phyloP scores from a whole-genome alignment of 306 rosid genomes.

The Urtica urens region DNA sequence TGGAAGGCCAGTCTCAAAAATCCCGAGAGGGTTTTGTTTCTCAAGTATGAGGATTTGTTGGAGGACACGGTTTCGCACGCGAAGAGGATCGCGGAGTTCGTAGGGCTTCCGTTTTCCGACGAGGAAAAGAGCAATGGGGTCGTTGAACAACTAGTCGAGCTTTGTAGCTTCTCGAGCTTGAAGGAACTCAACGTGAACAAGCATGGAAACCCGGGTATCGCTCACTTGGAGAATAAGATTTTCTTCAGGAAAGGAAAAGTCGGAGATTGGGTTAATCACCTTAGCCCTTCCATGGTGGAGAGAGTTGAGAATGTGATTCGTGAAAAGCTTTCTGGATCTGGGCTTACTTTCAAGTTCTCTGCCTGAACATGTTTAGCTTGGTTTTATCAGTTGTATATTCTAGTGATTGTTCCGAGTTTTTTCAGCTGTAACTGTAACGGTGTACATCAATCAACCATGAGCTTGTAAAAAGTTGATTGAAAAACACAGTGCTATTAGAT shows the following conservation, averaged over 20 bases:
- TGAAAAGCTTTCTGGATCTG: not conserved
- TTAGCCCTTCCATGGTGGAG: not conserved
- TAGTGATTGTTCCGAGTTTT: not conserved
- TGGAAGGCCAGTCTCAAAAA: not conserved
- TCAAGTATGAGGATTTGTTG: conserved; percentile 13
- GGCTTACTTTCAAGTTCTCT: not conserved
- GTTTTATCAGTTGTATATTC: not conserved
- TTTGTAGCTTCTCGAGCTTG: not conserved
- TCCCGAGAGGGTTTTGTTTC: not conserved
- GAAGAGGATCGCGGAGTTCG: not conserved
- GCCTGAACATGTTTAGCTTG: not conserved
- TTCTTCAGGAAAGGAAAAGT: conserved; percentile 10
- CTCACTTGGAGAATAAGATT: not conserved
- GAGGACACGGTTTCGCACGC: not conserved
- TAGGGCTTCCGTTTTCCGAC: not conserved
- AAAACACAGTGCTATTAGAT: not conserved
- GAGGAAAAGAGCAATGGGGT: conserved; percentile 14
- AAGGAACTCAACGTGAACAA: not conserved
- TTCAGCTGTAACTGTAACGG: not conserved
- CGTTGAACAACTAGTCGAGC: not conserved
- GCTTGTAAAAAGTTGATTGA: not conserved
- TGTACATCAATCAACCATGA: too few species aligned
- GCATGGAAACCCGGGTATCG: not conserved
- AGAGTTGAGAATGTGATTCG: not conserved
- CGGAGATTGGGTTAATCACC: conserved; percentile 8